A percentile compares a stretch with the other conserved stretches of the same genome.
phyloP scores from a whole-genome alignment of 352 stramenopile species.

The Pythium biforme region DNA sequence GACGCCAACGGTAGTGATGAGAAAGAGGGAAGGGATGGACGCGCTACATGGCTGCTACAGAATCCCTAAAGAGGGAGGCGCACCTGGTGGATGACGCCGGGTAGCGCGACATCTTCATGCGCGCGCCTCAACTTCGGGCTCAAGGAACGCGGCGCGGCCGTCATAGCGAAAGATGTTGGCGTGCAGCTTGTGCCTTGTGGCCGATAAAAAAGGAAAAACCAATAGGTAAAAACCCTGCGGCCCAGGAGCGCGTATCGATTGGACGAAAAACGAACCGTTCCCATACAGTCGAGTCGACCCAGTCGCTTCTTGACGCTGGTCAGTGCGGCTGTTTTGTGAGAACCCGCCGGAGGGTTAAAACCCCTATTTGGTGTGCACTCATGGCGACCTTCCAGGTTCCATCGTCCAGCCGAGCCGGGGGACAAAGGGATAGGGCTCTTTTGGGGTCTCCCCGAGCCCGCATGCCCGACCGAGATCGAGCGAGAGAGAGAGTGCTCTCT shows the following conservation, averaged over 20 bases:
- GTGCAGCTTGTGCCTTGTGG: background rate
- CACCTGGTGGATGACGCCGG: slow-evolving; percentile 41
- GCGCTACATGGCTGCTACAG: slow-evolving; percentile 23
- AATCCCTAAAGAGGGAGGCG: slow-evolving; percentile 5
- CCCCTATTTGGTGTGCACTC: background rate
- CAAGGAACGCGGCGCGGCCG: background rate
- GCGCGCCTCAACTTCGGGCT: too few species aligned
- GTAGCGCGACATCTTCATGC: slow-evolving; percentile 51
- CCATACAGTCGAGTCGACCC: background rate
- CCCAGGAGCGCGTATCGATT: background rate
- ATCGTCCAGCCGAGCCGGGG: background rate
- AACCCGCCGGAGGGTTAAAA: slow-evolving; percentile 13
- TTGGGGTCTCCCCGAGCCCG: background rate
- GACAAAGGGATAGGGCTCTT: slow-evolving; percentile 4
- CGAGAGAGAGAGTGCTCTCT: slow-evolving; percentile 1
- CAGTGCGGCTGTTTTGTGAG: slow-evolving; percentile 8
- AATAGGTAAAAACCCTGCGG: slow-evolving; percentile 6
- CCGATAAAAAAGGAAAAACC: slow-evolving; percentile 4
- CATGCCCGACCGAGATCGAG: background rate
- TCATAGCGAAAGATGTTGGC: background rate
- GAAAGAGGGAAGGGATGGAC: background rate
- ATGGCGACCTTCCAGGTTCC: background rate
- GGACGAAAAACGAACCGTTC: background rate
- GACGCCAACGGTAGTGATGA: background rate
- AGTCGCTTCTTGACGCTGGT: background rate